Evolutionary conservation across 2,329 filamentous ascomycete genomes (phyloP).

Genomic region (Venturia aucupariae): DNA sequence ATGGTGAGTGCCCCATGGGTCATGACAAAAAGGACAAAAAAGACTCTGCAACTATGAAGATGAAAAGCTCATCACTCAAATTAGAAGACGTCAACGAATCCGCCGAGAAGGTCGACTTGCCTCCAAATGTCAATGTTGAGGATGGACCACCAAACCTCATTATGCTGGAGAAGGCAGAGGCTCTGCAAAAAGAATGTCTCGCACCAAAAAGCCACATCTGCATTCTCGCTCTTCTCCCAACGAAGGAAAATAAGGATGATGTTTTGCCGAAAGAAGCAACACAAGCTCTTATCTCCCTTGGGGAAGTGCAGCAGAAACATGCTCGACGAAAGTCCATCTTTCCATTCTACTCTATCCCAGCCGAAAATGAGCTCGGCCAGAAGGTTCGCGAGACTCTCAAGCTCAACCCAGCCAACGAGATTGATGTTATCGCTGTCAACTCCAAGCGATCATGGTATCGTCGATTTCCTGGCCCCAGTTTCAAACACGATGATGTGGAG

Average conservation of each 20-base stretch:
- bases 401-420: constrained; percentile 42
- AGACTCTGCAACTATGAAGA: not conserved
- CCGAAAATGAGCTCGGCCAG: constrained; percentile 47
- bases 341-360: constrained; percentile 70
- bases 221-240: constrained; percentile 63
- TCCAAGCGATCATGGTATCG: constrained; percentile 81
- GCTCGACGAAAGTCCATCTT: constrained; percentile 59
- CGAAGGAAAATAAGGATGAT: constrained; percentile 43
- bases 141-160: constrained; percentile 51
- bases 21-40: constrained; percentile 1
- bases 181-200: constrained; percentile 64
- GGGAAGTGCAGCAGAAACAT: constrained; percentile 70
- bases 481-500: constrained; percentile 57
- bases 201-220: constrained; percentile 70
- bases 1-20: constrained; percentile 11
- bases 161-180: constrained; percentile 52
- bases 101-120: constrained; percentile 40
- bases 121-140: constrained; percentile 41
- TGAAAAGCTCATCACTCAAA: constrained; percentile 3
- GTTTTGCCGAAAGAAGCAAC: constrained; percentile 26
- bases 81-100: constrained; percentile 23
- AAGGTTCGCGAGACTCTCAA: constrained; percentile 52
- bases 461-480: constrained; percentile 51
- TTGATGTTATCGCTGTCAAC: constrained; percentile 76
- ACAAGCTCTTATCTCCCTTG: constrained; percentile 49